Evolutionary conservation across 2,329 filamentous ascomycete genomes (phyloP).

Genomic region (Penicillium sp.): DNA sequence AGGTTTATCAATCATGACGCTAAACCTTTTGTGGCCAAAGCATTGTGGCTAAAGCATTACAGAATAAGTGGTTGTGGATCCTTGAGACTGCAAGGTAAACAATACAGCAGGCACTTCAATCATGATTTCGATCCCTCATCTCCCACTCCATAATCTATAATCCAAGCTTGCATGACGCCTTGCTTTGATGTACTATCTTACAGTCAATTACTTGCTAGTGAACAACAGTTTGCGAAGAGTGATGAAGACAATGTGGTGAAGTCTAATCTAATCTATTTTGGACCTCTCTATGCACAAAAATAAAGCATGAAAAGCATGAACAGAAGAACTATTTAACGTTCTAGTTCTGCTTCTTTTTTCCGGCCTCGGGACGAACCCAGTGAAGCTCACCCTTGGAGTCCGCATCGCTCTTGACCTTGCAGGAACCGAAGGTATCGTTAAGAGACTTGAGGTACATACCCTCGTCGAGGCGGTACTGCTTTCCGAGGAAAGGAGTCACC

Average conservation of each 20-base stretch:
- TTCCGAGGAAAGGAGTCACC: slow-evolving; percentile 53
- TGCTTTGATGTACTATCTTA: background rate
- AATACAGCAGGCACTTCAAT: no score
- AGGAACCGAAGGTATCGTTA: slow-evolving; percentile 13
- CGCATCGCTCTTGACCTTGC: slow-evolving; percentile 15
- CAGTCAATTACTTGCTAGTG: background rate
- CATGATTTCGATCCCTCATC: no score
- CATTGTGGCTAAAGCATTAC: no score
- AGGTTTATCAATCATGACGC: no score
- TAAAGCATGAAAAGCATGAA: background rate
- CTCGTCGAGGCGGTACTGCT: slow-evolving; percentile 16
- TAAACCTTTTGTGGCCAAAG: no score
- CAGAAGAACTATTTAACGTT: background rate
- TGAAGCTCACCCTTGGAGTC: slow-evolving; percentile 16
- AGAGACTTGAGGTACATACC: slow-evolving; percentile 14
- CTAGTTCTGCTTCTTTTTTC: slow-evolving; percentile 15
- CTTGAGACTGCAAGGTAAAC: no score
- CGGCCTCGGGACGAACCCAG: slow-evolving; percentile 9
- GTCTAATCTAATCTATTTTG: background rate
- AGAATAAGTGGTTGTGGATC: no score
- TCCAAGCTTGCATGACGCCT: no score
- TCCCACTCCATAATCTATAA: no score
- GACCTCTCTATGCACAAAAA: background rate
- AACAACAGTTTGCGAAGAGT: background rate
- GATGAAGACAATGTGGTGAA: background rate